Evolutionary conservation across 1,139 yeast genomes (phyloP).

Genomic region (Scheffersomyces segobiensis): DNA sequence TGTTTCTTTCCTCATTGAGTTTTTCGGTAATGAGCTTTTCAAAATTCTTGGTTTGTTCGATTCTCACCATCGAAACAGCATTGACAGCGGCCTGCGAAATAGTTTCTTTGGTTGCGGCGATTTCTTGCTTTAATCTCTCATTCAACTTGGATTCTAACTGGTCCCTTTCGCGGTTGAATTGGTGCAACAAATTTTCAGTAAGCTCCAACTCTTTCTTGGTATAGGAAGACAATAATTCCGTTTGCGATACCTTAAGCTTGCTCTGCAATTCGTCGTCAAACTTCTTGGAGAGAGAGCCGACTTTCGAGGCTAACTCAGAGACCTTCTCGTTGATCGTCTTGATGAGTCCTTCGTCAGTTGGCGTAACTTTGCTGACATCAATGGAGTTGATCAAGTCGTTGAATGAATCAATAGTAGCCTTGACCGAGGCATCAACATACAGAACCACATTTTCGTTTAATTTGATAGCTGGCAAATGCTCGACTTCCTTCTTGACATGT

Average conservation of each 20-base stretch:
- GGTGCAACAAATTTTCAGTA: slow-evolving; percentile 49
- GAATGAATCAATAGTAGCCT: slow-evolving; percentile 48
- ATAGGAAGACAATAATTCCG: slow-evolving; percentile 57
- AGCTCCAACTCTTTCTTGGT: slow-evolving; percentile 55
- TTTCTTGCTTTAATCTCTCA: slow-evolving; percentile 60
- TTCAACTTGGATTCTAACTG: slow-evolving; percentile 66
- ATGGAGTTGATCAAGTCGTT: slow-evolving; percentile 54
- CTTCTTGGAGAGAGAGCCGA: slow-evolving; percentile 37
- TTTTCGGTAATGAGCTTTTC: slow-evolving; percentile 61
- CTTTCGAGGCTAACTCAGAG: slow-evolving; percentile 30
- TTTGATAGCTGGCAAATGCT: slow-evolving; percentile 38
- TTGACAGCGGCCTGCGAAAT: slow-evolving; percentile 76
- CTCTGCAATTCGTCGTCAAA: slow-evolving; percentile 43
- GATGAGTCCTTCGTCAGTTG: slow-evolving; percentile 30
- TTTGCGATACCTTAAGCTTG: slow-evolving; percentile 41
- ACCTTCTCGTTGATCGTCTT: slow-evolving; percentile 34
- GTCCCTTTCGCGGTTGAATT: slow-evolving; percentile 54
- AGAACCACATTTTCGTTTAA: slow-evolving; percentile 21
- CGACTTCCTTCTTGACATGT: slow-evolving; percentile 28
- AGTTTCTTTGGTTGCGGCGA: slow-evolving; percentile 68
- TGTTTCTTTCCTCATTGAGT: slow-evolving; percentile 79
- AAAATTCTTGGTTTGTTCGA: slow-evolving; percentile 72
- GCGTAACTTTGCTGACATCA: slow-evolving; percentile 37
- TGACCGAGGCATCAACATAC: slow-evolving; percentile 47
- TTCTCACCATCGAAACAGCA: slow-evolving; percentile 68